Conservation (phyloP, 306 rosid genomes). For the Quercus glauca region DNA sequence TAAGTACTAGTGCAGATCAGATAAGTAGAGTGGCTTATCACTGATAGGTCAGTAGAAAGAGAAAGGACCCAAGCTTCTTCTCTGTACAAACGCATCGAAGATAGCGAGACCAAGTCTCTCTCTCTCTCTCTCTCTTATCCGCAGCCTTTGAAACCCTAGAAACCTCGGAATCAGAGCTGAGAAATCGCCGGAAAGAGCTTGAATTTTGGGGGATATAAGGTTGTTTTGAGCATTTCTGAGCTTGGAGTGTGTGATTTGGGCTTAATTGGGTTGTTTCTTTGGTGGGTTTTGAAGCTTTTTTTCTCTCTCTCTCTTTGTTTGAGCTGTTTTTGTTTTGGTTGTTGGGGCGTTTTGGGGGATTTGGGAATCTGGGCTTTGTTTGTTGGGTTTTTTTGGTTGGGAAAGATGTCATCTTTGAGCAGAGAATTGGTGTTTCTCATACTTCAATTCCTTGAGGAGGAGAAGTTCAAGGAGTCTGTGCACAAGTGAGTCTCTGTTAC, state of each 20-base stretch:
- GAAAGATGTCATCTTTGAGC: slow-evolving; percentile 67
- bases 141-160: slow-evolving; percentile 77
- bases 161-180: slow-evolving; percentile 35
- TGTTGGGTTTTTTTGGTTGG: slow-evolving; percentile 6
- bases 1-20: rapidly evolving
- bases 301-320: background rate
- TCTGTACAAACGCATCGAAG: slow-evolving; percentile 70
- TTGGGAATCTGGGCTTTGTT: background rate
- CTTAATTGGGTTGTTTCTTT: slow-evolving; percentile 11
- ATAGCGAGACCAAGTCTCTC: slow-evolving; percentile 65
- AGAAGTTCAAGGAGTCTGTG: slow-evolving; percentile 68
- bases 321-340: background rate
- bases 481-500: slow-evolving; percentile 48
- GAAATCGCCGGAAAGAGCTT: slow-evolving; percentile 12
- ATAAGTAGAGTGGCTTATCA: background rate
- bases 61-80: slow-evolving; percentile 26
- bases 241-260: slow-evolving; percentile 2
- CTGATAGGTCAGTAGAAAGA: slow-evolving; percentile 62
- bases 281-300: slow-evolving; percentile 25
- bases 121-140: slow-evolving; percentile 33
- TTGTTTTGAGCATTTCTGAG: slow-evolving; percentile 16
- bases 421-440: slow-evolving; percentile 88
- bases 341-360: slow-evolving; percentile 3
- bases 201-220: slow-evolving; percentile 29
- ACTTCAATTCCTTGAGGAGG: slow-evolving; percentile 86